These are phyloP conservation scores for Echium plantagineum DNA, from an alignment of 257 asterid species.

Conservation along the genomic window DNA sequence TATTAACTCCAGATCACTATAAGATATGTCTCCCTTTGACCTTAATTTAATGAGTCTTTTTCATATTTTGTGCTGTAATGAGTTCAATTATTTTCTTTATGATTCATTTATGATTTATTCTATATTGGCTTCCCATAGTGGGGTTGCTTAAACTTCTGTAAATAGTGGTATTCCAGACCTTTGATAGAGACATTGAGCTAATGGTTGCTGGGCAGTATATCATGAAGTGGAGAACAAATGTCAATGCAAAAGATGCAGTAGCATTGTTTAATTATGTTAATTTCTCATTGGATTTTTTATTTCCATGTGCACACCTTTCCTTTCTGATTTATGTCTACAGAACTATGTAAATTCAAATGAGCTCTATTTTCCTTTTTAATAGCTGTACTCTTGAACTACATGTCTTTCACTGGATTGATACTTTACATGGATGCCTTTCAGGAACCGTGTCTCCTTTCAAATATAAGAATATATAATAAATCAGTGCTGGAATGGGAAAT, in stretches of 20 bases:
- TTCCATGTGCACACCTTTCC: neutral
- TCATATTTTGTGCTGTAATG: no score
- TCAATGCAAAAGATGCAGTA: neutral
- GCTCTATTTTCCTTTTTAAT: neutral
- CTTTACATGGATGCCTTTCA: slow-evolving; percentile 21
- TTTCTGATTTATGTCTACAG: neutral
- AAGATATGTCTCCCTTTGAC: no score
- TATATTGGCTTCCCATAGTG: neutral
- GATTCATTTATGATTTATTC: neutral
- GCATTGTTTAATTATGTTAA: neutral
- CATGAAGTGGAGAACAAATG: neutral
- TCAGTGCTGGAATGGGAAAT: slow-evolving; percentile 99
- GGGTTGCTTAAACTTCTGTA: neutral
- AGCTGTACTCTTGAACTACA: neutral
- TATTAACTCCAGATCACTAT: no score
- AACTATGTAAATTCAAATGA: no score
- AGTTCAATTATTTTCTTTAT: no score
- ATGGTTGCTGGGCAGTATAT: no score
- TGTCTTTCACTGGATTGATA: slow-evolving; percentile 3
- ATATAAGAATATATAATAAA: slow-evolving; percentile 76
- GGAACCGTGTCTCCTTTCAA: slow-evolving; percentile 93
- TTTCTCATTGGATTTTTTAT: no score
- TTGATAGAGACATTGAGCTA: no score
- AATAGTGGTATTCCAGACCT: neutral
- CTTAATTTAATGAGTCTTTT: no score